Evolutionary conservation across 2,329 filamentous ascomycete genomes (phyloP), one percentile per base, ranked within the genome.

Genomic region (Thelonectria blattea): DNA sequence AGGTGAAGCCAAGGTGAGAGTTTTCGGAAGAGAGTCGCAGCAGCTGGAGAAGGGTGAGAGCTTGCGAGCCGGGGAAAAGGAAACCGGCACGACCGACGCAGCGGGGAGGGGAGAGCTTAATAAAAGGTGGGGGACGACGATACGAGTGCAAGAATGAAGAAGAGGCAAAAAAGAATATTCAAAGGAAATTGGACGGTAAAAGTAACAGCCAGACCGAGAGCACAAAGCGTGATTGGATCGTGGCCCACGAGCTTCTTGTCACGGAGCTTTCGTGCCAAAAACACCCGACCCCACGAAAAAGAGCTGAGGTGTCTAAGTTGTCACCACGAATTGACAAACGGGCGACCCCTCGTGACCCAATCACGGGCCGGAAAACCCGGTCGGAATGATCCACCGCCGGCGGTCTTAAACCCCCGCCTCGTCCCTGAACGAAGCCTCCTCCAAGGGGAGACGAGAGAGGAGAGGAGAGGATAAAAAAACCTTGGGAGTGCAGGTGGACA

Each of bases 41-140:
- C 32, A 22, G 59, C 41, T 45, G 53, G 53, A 24, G 22, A 61
- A 60, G 52, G 59, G 48, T 22, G 66, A 64, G 64, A 65, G 65
- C 51, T 65, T 65, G 66, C 61, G 51, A 58, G 47, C 65, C 67
- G 67, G 67, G 61, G 65, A 48, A 69, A 69, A 56, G 67, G 67
- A 69, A n/a, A 69, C 46, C 65, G 22, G 6, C 22, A 24, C 56
- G 61, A 61, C 63, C n/a, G 24, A 18, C 58, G n/a, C n/a, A n/a
- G n/a, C n/a, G n/a, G n/a, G n/a, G n/a, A n/a, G 45, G 55, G 50
- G 63, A 58, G 46, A 51, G 59, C 43, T 30, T 30, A 9, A 30
- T 32, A 65, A 66, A n/a, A 66, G 67, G 67, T 65, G 67, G 65
- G 66, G 61, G 61, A 43, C 56, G 51, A 50, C 41, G 54, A 52